Conservation (phyloP, 2,329 filamentous ascomycete genomes). For the Sordariomycetes sp. region DNA sequence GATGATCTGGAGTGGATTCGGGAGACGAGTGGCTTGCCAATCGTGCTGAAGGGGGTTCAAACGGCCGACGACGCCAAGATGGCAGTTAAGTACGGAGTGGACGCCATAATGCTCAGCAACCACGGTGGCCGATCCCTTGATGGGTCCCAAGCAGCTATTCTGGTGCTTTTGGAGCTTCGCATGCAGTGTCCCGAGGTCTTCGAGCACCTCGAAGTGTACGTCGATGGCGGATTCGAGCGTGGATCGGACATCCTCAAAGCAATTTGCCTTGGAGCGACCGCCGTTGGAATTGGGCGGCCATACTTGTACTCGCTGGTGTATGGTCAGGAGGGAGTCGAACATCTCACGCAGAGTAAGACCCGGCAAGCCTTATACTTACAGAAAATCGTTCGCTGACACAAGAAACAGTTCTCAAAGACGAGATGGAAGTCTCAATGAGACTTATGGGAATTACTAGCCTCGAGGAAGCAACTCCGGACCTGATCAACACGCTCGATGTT, state of each 20-base stretch:
- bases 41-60: constrained; percentile 50
- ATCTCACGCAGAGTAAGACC: constrained; percentile 42
- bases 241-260: constrained; percentile 47
- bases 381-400: not conserved
- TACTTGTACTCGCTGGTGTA: constrained; percentile 44
- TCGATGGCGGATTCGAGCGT: constrained; percentile 43
- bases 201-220: constrained; percentile 37
- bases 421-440: constrained; percentile 19
- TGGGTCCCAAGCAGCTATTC: constrained; percentile 35
- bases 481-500: constrained; percentile 22
- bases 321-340: constrained; percentile 43
- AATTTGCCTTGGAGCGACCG: constrained; percentile 40
- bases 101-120: constrained; percentile 48
- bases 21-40: constrained; percentile 31
- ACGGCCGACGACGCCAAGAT: constrained; percentile 42
- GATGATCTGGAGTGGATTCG: constrained; percentile 43
- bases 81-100: constrained; percentile 37
- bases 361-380: not conserved
- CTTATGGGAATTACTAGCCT: constrained; percentile 17
- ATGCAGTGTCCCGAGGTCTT: constrained; percentile 37
- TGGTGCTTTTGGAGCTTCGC: constrained; percentile 43
- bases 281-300: constrained; percentile 43
- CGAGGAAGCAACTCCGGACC: constrained; percentile 13
- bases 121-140: constrained; percentile 49
- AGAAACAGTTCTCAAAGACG: constrained; percentile 16